Evolutionary conservation across 441 rosid species (phyloP).

Genomic region (Populus hybrid): DNA sequence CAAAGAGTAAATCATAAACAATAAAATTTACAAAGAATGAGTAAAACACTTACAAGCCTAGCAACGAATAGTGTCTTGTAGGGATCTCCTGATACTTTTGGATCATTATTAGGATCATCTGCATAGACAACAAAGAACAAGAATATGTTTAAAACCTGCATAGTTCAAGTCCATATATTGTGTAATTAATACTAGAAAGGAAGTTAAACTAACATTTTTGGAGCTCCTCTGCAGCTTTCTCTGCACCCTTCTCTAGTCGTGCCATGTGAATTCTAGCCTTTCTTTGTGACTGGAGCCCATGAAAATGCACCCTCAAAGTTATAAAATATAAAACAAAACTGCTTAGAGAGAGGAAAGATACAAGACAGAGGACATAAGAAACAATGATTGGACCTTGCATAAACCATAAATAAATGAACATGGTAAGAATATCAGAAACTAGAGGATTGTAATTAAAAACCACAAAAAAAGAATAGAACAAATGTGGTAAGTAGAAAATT

Average conservation of each 20-base stretch:
- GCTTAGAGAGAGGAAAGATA: neutral
- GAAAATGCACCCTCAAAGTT: neutral
- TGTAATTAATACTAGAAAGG: slow-evolving; percentile 11
- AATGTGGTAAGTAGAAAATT: slow-evolving; percentile 8
- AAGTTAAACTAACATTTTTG: slow-evolving; percentile 49
- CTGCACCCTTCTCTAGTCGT: slow-evolving; percentile 78
- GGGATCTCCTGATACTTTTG: slow-evolving; percentile 87
- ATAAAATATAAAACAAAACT: neutral
- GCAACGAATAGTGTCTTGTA: slow-evolving; percentile 92
- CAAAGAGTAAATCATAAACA: neutral
- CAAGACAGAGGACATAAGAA: neutral
- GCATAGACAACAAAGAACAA: slow-evolving; percentile 15
- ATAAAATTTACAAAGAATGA: slow-evolving; percentile 4
- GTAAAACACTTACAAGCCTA: slow-evolving; percentile 60
- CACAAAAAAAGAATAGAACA: neutral
- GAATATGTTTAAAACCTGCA: slow-evolving; percentile 5
- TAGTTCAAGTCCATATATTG: neutral
- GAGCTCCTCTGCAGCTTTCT: slow-evolving; percentile 81
- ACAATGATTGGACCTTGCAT: neutral
- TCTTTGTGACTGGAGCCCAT: slow-evolving; percentile 46
- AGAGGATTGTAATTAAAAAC: neutral
- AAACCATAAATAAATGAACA: neutral
- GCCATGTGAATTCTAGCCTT: slow-evolving; percentile 72
- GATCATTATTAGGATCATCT: slow-evolving; percentile 84
- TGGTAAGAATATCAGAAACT: neutral